Evolutionary conservation across 129 eudicot species (phyloP).

Genomic region (Tagetes patula): DNA sequence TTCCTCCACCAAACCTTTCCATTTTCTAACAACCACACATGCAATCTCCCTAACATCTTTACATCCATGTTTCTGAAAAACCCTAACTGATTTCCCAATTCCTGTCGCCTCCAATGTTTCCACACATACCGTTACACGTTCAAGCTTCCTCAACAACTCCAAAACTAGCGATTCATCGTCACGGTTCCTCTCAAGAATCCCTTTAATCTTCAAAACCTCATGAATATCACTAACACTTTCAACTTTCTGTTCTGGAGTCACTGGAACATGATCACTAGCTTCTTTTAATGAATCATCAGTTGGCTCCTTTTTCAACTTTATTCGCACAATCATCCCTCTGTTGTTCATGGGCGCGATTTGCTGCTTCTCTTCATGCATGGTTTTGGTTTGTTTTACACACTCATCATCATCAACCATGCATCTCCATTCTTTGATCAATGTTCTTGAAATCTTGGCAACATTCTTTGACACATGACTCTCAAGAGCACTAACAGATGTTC

Average conservation of each 20-base stretch:
- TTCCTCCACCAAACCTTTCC: conserved; percentile 7
- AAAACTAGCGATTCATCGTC: background rate
- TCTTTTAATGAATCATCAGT: background rate
- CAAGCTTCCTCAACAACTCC: conserved; percentile 1
- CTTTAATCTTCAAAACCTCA: conserved; percentile 17
- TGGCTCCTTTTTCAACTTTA: background rate
- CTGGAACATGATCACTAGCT: background rate
- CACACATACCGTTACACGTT: background rate
- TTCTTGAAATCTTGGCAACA: background rate
- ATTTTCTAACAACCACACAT: background rate
- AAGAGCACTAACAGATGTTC: background rate
- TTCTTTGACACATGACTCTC: background rate
- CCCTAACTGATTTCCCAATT: background rate
- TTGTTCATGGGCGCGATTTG: background rate
- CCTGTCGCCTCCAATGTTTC: background rate
- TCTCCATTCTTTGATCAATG: background rate
- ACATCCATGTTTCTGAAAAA: background rate
- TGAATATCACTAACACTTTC: too few species aligned
- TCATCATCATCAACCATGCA: background rate
- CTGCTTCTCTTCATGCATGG: background rate
- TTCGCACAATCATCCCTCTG: background rate
- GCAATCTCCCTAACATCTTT: background rate
- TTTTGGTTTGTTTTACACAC: background rate
- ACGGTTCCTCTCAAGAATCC: background rate
- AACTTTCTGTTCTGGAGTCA: background rate